Percentiles rank a stretch among this genome's conserved stretches.
Conservation (phyloP, 2,329 filamentous ascomycete species). For the Emergomyces pasteurianus region DNA sequence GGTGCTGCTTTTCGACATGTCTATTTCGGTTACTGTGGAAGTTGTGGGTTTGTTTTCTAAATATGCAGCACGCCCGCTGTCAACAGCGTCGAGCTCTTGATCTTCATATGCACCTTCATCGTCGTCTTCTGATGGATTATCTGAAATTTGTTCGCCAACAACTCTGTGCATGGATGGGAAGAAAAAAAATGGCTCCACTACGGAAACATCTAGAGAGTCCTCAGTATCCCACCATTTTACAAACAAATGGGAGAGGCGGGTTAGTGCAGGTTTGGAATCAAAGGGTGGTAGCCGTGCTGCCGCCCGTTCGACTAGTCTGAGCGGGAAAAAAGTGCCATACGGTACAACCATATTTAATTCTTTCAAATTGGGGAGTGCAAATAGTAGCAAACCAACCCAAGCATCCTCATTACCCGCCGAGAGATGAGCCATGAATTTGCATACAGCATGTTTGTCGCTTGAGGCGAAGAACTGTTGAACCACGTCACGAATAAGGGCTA, state of each 20-base stretch:
- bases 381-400: neutral
- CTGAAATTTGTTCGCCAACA: neutral
- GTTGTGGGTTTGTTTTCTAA: neutral
- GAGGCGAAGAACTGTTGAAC: neutral
- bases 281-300: neutral
- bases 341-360: neutral
- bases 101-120: neutral
- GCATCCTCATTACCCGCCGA: neutral
- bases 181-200: neutral
- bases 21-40: neutral
- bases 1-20: neutral
- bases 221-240: neutral
- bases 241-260: neutral
- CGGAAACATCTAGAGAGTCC: neutral
- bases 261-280: neutral
- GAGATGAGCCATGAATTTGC: neutral
- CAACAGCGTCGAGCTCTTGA: neutral
- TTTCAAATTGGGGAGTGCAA: neutral
- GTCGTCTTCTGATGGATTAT: neutral
- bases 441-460: neutral
- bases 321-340: neutral
- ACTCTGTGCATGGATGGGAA: conserved; percentile 2
- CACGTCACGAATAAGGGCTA: neutral
- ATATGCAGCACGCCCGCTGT: neutral
- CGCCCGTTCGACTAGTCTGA: neutral